Conservation (phyloP, 345 rosid species). For the Raphanus raphanistrum region DNA sequence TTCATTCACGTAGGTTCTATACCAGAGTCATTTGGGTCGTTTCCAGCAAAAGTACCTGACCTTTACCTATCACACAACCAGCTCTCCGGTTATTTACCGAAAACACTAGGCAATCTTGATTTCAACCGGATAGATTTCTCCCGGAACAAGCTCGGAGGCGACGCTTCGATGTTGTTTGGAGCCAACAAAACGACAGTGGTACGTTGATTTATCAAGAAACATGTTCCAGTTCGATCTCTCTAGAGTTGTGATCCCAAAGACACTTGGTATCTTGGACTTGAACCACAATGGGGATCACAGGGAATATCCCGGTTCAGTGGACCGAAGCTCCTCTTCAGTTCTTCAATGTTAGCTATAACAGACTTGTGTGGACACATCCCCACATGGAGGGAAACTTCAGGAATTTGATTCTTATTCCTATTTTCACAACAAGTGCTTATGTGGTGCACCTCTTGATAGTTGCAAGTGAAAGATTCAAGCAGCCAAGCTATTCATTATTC, state of each 20-base stretch:
- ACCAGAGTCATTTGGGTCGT: slow-evolving; percentile 60
- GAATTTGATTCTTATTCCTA: slow-evolving; percentile 49
- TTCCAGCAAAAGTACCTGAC: slow-evolving; percentile 36
- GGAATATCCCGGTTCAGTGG: slow-evolving; percentile 56
- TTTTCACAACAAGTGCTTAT: slow-evolving; percentile 72
- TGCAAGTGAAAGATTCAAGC: slow-evolving; percentile 43
- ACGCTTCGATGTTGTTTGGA: slow-evolving; percentile 57
- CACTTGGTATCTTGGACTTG: slow-evolving; percentile 52
- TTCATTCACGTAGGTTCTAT: slow-evolving; percentile 41
- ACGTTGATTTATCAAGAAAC: slow-evolving; percentile 61
- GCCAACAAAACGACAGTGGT: slow-evolving; percentile 31
- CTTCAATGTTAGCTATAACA: slow-evolving; percentile 74
- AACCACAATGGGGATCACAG: slow-evolving; percentile 67
- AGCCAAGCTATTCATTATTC: background rate
- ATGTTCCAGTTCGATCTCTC: slow-evolving; percentile 58
- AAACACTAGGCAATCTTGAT: slow-evolving; percentile 52
- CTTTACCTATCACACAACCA: slow-evolving; percentile 68
- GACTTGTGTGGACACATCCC: slow-evolving; percentile 74
- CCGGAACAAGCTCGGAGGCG: slow-evolving; percentile 63
- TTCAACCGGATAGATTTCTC: slow-evolving; percentile 54
- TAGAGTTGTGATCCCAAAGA: slow-evolving; percentile 42
- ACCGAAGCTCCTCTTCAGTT: slow-evolving; percentile 40
- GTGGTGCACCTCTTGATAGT: slow-evolving; percentile 65
- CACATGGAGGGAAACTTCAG: slow-evolving; percentile 60
- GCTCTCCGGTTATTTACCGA: slow-evolving; percentile 61